Conservation (phyloP, 1,139 yeast genomes). For the Taiozyma sp. region DNA sequence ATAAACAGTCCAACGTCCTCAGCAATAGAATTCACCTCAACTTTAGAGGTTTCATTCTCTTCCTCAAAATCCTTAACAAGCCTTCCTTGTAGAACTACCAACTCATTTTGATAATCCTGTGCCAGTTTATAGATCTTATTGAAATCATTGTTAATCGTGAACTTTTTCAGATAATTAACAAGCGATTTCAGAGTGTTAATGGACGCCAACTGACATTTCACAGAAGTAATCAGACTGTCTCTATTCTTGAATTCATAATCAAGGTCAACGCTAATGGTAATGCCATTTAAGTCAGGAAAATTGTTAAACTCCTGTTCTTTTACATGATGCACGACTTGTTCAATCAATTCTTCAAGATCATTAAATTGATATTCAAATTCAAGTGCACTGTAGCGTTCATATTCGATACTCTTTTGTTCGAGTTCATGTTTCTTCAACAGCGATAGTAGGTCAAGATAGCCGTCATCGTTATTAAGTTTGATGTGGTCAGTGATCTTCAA, state of each 20-base stretch:
- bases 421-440: background rate
- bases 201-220: background rate
- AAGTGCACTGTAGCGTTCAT: background rate
- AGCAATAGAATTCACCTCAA: background rate
- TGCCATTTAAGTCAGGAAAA: constrained; percentile 1
- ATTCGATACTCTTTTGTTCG: background rate
- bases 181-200: background rate
- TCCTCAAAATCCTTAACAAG: background rate
- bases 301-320: constrained; percentile 7
- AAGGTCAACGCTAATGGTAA: background rate
- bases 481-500: background rate
- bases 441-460: background rate
- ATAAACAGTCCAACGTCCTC: background rate
- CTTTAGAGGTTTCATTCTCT: background rate
- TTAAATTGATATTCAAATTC: background rate
- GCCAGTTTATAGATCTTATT: background rate
- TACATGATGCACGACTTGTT: constrained; percentile 5
- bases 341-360: constrained; percentile 1
- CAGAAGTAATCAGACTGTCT: background rate
- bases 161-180: background rate
- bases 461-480: background rate
- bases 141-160: background rate
- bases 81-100: background rate
- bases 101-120: background rate
- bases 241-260: background rate